Conservation (phyloP, 805 yeast species). For the Saccharomyces jurei region DNA sequence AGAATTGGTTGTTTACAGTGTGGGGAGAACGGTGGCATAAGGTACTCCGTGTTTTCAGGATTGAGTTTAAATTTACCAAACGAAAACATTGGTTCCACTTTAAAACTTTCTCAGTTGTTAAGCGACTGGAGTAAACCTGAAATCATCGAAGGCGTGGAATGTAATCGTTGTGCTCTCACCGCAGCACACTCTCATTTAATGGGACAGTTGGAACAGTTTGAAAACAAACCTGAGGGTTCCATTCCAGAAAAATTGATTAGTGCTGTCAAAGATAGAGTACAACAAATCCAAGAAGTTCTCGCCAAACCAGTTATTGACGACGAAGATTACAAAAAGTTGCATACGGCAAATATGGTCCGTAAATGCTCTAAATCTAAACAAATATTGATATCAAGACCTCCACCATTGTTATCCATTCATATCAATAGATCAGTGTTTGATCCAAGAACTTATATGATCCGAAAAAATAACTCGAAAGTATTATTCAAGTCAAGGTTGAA, state of each 20-base stretch:
- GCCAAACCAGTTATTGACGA: conserved; percentile 66
- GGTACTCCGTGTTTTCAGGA: conserved; percentile 73
- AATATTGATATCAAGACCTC: conserved; percentile 69
- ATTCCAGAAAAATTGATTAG: conserved; percentile 26
- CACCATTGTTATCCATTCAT: conserved; percentile 76
- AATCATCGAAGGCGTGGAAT: conserved; percentile 85
- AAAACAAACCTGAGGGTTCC: conserved; percentile 12
- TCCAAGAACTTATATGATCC: conserved; percentile 70
- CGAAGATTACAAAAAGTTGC: conserved; percentile 63
- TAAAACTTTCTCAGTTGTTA: conserved; percentile 45
- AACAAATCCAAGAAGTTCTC: conserved; percentile 46
- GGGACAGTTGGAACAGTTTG: conserved; percentile 30
- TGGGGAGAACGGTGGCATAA: conserved; percentile 90
- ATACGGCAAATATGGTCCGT: conserved; percentile 64
- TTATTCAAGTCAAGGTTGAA: conserved; percentile 64
- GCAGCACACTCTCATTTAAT: conserved; percentile 48
- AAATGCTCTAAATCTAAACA: conserved; percentile 81
- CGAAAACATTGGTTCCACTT: conserved; percentile 35
- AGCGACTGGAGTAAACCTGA: conserved; percentile 71
- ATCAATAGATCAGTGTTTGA: conserved; percentile 92
- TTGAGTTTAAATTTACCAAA: conserved; percentile 62
- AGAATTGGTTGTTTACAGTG: conserved; percentile 85
- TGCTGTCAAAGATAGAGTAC: conserved; percentile 39
- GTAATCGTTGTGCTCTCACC: conserved; percentile 80
- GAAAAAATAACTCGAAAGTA: conserved; percentile 80